These are phyloP conservation scores for Fusarium sp. DNA, from an alignment of 2,329 filamentous ascomycete species.

Conservation along the genomic window DNA sequence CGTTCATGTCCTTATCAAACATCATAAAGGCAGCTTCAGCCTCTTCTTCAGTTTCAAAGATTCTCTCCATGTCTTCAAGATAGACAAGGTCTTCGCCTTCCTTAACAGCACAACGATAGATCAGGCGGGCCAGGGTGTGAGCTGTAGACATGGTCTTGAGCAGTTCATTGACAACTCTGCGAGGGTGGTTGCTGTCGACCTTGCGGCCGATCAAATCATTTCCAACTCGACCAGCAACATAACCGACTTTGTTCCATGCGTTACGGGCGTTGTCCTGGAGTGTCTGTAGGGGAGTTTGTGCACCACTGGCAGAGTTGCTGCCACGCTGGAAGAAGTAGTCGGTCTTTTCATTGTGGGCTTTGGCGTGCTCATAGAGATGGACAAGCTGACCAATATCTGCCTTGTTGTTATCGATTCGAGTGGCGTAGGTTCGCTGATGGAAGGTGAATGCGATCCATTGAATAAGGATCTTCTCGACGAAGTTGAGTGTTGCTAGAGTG, in stretches of 20 bases:
- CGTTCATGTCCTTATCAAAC: conserved; percentile 97
- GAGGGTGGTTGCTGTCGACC: conserved; percentile 77
- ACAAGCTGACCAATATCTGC: conserved; percentile 77
- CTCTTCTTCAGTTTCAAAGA: conserved; percentile 85
- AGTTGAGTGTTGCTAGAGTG: conserved; percentile 80
- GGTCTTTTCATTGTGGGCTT: conserved; percentile 71
- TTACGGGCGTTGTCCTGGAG: conserved; percentile 79
- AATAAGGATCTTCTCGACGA: conserved; percentile 91
- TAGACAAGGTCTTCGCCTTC: conserved; percentile 79
- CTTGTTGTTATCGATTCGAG: conserved; percentile 91
- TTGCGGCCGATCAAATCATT: conserved; percentile 89
- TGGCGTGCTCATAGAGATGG: conserved; percentile 73
- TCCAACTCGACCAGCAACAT: conserved; percentile 85
- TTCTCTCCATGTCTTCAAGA: conserved; percentile 78
- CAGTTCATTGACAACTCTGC: conserved; percentile 84
- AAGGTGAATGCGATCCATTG: conserved; percentile 95
- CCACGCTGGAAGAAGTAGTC: conserved; percentile 59
- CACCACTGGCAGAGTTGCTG: conserved; percentile 62
- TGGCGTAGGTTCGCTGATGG: conserved; percentile 88
- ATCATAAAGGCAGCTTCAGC: conserved; percentile 88
- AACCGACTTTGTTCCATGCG: conserved; percentile 81
- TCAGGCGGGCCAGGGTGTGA: conserved; percentile 84
- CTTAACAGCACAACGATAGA: conserved; percentile 87
- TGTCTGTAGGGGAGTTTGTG: conserved; percentile 77
- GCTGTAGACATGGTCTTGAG: conserved; percentile 76